phyloP scores from a whole-genome alignment of 306 rosid species.

The Vigna mungo region DNA sequence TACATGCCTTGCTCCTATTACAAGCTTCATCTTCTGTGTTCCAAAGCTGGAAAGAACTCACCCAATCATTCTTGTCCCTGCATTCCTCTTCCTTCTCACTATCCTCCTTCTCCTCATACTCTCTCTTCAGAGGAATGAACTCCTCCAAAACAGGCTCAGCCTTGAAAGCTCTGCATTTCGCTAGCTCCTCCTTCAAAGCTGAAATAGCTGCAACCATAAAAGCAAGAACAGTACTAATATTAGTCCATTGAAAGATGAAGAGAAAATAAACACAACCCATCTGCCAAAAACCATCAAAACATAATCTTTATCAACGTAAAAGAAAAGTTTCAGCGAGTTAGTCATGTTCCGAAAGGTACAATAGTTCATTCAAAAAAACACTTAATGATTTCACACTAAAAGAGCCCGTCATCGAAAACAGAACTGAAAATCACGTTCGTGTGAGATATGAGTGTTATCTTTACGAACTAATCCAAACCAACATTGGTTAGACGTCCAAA shows the following conservation, averaged over 20 bases:
- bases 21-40: neutral
- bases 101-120: neutral
- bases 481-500: neutral
- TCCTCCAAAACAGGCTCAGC: conserved; percentile 27
- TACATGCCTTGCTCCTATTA: neutral
- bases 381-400: neutral
- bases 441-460: neutral
- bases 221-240: neutral
- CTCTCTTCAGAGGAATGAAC: conserved; percentile 20
- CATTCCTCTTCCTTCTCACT: conserved; percentile 4
- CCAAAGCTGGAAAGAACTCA: conserved; percentile 33
- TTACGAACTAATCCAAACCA: neutral
- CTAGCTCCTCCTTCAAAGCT: conserved; percentile 54
- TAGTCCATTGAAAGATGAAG: neutral
- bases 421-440: neutral
- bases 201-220: conserved; percentile 10
- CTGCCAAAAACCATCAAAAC: neutral
- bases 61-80: conserved; percentile 15
- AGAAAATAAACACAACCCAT: neutral
- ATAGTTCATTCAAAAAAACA: neutral
- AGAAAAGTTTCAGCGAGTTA: neutral
- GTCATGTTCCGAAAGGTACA: neutral
- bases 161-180: conserved; percentile 47
- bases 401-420: neutral
- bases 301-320: neutral